These are phyloP conservation scores for Hibiscus tridactylites DNA, from an alignment of 345 rosid species.

Conservation along the genomic window DNA sequence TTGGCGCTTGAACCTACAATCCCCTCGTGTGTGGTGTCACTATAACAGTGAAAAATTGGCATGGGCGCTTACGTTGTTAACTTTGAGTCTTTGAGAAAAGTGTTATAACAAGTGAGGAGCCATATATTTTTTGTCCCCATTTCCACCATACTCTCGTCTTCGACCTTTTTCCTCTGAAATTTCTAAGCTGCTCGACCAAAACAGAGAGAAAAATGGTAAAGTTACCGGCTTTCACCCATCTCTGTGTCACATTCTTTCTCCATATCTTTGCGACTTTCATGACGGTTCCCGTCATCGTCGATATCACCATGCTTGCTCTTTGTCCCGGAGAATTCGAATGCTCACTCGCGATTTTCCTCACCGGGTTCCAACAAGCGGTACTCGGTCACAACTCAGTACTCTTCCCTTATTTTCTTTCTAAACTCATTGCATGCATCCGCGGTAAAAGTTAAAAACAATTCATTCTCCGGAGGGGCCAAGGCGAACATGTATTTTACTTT, in stretches of 20 bases:
- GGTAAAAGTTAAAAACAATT: too few relatives aligned
- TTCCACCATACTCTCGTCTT: neutral
- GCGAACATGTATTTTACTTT: too few relatives aligned
- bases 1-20: neutral
- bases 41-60: neutral
- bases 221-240: slow-evolving; percentile 18
- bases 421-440: neutral
- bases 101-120: neutral
- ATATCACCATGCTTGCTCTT: slow-evolving; percentile 34
- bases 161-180: neutral
- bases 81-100: neutral
- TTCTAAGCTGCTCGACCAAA: neutral
- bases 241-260: slow-evolving; percentile 26
- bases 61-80: neutral
- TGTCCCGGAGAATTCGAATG: slow-evolving; percentile 36
- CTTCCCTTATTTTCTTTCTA: neutral
- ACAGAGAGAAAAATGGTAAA: slow-evolving; percentile 16
- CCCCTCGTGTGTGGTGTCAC: neutral
- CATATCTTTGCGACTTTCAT: slow-evolving; percentile 20
- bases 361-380: slow-evolving; percentile 41
- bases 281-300: slow-evolving; percentile 31
- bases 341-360: slow-evolving; percentile 30
- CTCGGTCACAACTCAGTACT: neutral
- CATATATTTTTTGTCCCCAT: neutral
- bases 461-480: too few relatives aligned